phyloP scores from a whole-genome alignment of 2,329 filamentous ascomycete species.

The Verticillium dahliae region DNA sequence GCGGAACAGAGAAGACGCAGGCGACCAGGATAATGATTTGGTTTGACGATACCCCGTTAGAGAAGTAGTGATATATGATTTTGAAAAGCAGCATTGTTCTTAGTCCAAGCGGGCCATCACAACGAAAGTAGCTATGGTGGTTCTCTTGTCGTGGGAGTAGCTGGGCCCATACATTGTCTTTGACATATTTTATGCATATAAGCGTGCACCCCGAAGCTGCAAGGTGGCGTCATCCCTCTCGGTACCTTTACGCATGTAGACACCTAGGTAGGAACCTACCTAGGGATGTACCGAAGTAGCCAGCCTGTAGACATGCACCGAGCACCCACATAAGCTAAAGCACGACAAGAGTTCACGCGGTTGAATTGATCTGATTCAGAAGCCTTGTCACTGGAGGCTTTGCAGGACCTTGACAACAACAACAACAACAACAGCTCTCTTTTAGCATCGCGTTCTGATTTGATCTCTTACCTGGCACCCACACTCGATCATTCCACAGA shows the following conservation, averaged over 20 bases:
- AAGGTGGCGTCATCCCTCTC: conserved; percentile 3
- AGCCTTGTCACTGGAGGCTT: too few relatives aligned
- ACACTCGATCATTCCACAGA: background rate
- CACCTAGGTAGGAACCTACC: background rate
- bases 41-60: background rate
- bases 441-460: too few relatives aligned
- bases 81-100: background rate
- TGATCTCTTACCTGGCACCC: too few relatives aligned
- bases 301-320: too few relatives aligned
- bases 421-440: too few relatives aligned
- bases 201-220: background rate
- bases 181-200: background rate
- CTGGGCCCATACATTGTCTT: background rate
- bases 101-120: too few relatives aligned
- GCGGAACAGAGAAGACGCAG: background rate
- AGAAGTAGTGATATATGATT: background rate
- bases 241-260: background rate
- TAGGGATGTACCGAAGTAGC: too few relatives aligned
- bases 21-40: background rate
- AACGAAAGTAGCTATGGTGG: too few relatives aligned
- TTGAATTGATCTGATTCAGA: too few relatives aligned
- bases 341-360: too few relatives aligned
- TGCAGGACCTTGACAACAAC: too few relatives aligned
- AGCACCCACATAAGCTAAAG: too few relatives aligned
- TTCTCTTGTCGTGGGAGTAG: background rate